Evolutionary conservation across 192 early-diverging fungal genomes (phyloP).

Genomic region (Backusella mclennaniae): DNA sequence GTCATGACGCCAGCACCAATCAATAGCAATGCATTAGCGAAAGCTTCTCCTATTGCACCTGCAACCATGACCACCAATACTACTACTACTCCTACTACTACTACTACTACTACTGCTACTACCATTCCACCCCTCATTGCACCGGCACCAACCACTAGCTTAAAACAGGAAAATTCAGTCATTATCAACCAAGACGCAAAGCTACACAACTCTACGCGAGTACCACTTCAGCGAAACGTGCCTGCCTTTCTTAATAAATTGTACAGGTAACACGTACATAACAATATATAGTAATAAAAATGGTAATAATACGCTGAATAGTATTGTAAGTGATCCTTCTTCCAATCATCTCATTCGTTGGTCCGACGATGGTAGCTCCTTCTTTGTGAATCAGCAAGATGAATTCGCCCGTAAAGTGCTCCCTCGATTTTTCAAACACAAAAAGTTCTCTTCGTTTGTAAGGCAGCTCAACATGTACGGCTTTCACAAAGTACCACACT

Average conservation of each 20-base stretch:
- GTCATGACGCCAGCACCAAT: not conserved
- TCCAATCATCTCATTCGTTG: constrained; percentile 87
- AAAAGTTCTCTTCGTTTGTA: constrained; percentile 89
- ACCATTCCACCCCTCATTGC: not conserved
- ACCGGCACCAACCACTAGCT: not conserved
- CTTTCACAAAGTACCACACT: constrained; percentile 95
- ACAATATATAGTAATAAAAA: not conserved
- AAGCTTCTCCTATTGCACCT: not conserved
- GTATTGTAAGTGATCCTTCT: constrained; percentile 86
- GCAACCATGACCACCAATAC: not conserved
- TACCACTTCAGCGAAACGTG: constrained; percentile 45
- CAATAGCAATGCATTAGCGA: not conserved
- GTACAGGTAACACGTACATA: constrained; percentile 61
- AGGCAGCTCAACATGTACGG: constrained; percentile 96
- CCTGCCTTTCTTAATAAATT: constrained; percentile 93
- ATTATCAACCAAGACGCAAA: not conserved
- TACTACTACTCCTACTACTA: too few relatives aligned
- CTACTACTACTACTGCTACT: too few relatives aligned
- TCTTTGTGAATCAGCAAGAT: constrained; percentile 59
- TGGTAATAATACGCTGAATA: constrained; percentile 23
- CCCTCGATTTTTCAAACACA: constrained; percentile 90
- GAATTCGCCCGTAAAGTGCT: constrained; percentile 53
- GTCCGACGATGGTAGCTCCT: constrained; percentile 85
- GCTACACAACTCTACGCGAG: not conserved
- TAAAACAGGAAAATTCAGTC: not conserved